A percentile compares a stretch with the other conserved stretches of the same genome.
These are phyloP conservation scores for Moesziomyces aphidis DNA, from an alignment of 1,284 basidiomycete species.

Conservation along the genomic window DNA sequence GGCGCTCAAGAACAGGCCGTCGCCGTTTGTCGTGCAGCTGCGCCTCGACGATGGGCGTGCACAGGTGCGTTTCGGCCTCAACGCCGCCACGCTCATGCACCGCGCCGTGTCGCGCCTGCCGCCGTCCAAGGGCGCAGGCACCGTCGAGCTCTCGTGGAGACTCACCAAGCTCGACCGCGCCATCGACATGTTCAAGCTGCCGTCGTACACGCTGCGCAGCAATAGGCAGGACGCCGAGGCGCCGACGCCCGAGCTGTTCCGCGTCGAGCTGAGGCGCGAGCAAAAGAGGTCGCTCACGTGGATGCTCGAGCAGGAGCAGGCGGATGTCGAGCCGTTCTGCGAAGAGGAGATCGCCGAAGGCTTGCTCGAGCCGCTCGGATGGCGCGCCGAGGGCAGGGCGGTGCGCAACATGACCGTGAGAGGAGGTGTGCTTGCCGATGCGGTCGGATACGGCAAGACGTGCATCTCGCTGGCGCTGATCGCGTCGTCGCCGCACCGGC, in stretches of 20 bases:
- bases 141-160: conserved; percentile 76
- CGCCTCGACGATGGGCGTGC: conserved; percentile 77
- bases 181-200: conserved; percentile 67
- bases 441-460: conserved; percentile 96
- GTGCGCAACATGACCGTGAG: conserved; percentile 80
- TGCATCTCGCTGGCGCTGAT: conserved; percentile 87
- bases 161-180: conserved; percentile 82
- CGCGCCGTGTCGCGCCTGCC: conserved; percentile 86
- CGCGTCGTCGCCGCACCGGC: conserved; percentile 42
- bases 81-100: conserved; percentile 86
- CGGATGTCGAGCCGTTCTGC: conserved; percentile 74
- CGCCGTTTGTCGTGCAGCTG: conserved; percentile 87
- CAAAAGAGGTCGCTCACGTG: conserved; percentile 90
- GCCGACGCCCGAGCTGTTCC: conserved; percentile 81
- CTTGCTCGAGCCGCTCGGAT: conserved; percentile 83
- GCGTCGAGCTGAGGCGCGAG: conserved; percentile 76
- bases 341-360: conserved; percentile 96
- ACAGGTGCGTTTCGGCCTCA: conserved; percentile 84
- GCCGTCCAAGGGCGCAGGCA: conserved; percentile 62
- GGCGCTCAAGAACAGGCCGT: conserved; percentile 85
- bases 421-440: conserved; percentile 93
- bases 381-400: conserved; percentile 91
- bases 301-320: conserved; percentile 85
- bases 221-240: conserved; percentile 83
- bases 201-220: conserved; percentile 77